Conservation (phyloP, 768 basidiomycete species). For the Kwoniella sp. region DNA sequence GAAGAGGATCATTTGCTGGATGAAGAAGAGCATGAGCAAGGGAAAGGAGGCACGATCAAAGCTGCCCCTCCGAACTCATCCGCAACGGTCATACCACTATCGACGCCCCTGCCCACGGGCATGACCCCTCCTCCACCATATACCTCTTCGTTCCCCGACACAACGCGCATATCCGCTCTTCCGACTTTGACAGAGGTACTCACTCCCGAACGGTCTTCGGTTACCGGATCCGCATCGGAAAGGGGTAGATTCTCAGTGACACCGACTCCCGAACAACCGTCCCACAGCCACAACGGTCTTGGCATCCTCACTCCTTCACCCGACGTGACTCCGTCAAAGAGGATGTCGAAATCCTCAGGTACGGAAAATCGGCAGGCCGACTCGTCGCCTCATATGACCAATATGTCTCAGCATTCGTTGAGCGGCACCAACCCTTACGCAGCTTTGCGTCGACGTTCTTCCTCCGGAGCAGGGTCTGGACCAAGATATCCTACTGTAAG, state of each 20-base stretch:
- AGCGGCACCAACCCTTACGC: slow-evolving; percentile 30
- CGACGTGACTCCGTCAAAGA: slow-evolving; percentile 12
- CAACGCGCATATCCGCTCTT: neutral
- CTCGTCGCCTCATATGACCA: slow-evolving; percentile 25
- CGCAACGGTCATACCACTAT: neutral
- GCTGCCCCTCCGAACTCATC: slow-evolving; percentile 11
- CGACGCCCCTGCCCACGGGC: neutral
- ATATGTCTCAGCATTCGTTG: slow-evolving; percentile 19
- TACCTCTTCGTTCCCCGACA: slow-evolving; percentile 32
- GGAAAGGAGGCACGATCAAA: slow-evolving; percentile 29
- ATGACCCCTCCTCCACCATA: slow-evolving; percentile 43
- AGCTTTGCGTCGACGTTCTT: slow-evolving; percentile 26
- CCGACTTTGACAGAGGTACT: slow-evolving; percentile 6
- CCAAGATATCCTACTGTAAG: slow-evolving; percentile 16
- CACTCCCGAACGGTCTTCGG: slow-evolving; percentile 10
- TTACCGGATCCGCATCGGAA: neutral
- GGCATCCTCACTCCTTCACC: slow-evolving; percentile 19
- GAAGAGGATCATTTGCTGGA: neutral
- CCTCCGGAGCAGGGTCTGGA: neutral
- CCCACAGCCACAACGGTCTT: neutral
- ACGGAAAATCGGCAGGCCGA: neutral
- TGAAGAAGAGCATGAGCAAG: slow-evolving; percentile 9
- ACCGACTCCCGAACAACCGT: slow-evolving; percentile 28
- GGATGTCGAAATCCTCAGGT: neutral
- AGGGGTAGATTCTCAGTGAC: slow-evolving; percentile 24